Evolutionary conservation across 805 yeast genomes (phyloP).

Genomic region (Saccharomycopsis oosterbeekiorum): DNA sequence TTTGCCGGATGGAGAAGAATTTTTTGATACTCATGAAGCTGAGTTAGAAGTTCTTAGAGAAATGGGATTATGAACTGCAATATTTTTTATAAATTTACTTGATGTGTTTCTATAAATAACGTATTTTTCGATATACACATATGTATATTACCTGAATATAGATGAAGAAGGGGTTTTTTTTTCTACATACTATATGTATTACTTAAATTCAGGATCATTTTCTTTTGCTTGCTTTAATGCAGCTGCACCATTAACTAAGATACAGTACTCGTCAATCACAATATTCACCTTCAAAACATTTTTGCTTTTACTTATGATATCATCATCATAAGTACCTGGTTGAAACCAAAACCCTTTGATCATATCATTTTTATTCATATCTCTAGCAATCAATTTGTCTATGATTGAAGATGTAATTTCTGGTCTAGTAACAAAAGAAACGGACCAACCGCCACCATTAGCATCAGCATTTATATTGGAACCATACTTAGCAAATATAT

Average conservation of each 20-base stretch:
- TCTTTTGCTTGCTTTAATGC: slow-evolving; percentile 31
- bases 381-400: slow-evolving; percentile 25
- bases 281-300: slow-evolving; percentile 26
- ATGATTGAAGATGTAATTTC: slow-evolving; percentile 39
- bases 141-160: not conserved
- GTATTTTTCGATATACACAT: not conserved
- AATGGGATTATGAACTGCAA: slow-evolving; percentile 33
- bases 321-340: slow-evolving; percentile 63
- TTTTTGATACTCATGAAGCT: slow-evolving; percentile 25
- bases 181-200: not conserved
- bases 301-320: slow-evolving; percentile 34
- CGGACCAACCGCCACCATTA: slow-evolving; percentile 37
- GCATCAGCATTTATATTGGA: slow-evolving; percentile 17
- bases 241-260: slow-evolving; percentile 56
- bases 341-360: slow-evolving; percentile 66
- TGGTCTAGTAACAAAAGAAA: slow-evolving; percentile 75
- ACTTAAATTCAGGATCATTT: not conserved
- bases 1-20: slow-evolving; percentile 1
- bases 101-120: too few relatives aligned
- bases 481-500: slow-evolving; percentile 22
- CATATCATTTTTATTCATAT: slow-evolving; percentile 16
- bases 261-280: slow-evolving; percentile 48
- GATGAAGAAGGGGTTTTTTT: not conserved
- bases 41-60: slow-evolving; percentile 37
- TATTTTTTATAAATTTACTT: too few relatives aligned